phyloP scores from a whole-genome alignment of 169 alveolate species.

The Plasmodium billcollinsi region DNA sequence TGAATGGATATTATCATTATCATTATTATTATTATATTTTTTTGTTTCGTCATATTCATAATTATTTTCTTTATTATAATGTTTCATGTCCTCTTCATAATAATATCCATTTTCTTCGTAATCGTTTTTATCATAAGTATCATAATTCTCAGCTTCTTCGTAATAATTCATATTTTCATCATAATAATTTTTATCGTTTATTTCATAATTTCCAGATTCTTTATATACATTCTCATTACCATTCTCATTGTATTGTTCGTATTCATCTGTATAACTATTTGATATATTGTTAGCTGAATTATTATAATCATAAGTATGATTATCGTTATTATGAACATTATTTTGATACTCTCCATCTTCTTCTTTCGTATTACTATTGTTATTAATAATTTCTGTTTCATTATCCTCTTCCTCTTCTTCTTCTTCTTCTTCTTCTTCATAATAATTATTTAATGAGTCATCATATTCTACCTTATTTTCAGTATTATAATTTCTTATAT shows the following conservation, averaged over 20 bases:
- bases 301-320: background rate
- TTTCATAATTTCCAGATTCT: background rate
- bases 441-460: slow-evolving; percentile 17
- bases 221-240: background rate
- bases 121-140: background rate
- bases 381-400: background rate
- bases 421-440: slow-evolving; percentile 10
- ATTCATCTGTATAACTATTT: slow-evolving; percentile 19
- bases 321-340: slow-evolving; percentile 7
- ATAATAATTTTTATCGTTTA: background rate
- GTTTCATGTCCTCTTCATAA: slow-evolving; percentile 6
- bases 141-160: slow-evolving; percentile 13
- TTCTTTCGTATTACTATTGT: background rate
- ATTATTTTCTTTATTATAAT: slow-evolving; percentile 11
- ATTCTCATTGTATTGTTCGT: slow-evolving; percentile 39
- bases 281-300: background rate
- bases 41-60: background rate
- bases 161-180: slow-evolving; percentile 6
- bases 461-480: slow-evolving; percentile 7
- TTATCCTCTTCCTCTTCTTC: slow-evolving; percentile 2
- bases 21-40: background rate
- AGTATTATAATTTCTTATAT: slow-evolving; percentile 8
- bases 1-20: background rate
- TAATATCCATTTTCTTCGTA: background rate
- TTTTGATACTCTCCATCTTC: background rate